A percentile compares a stretch with the other conserved stretches of the same genome.
phyloP scores from a whole-genome alignment of 257 asterid genomes.

The Nicotiana knightiana region DNA sequence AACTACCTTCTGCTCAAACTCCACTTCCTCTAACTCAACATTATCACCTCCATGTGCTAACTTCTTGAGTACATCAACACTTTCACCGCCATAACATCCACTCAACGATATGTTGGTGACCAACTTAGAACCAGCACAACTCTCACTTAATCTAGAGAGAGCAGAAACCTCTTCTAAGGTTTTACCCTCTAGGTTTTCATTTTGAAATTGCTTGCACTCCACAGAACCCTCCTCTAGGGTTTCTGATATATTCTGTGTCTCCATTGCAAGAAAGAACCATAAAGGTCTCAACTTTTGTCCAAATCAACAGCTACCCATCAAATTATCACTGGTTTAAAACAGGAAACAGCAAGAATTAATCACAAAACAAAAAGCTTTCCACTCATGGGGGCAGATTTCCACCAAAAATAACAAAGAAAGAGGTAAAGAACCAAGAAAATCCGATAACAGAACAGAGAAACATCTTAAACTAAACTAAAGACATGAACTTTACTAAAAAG shows the following conservation, averaged over 20 bases:
- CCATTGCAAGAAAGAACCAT: conserved; percentile 35
- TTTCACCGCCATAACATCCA: conserved; percentile 7
- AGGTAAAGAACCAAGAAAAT: not conserved
- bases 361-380: not conserved
- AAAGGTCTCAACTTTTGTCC: conserved; percentile 39
- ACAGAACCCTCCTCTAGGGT: conserved; percentile 32
- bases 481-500: not conserved
- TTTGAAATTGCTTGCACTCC: conserved; percentile 15
- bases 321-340: conserved; percentile 28
- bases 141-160: conserved; percentile 25
- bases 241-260: conserved; percentile 25
- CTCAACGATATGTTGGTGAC: not conserved
- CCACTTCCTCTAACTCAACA: not conserved
- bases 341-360: conserved; percentile 2
- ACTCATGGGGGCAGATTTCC: not conserved
- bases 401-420: not conserved
- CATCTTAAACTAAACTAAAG: not conserved
- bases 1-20: not conserved
- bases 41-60: not conserved
- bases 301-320: conserved; percentile 25
- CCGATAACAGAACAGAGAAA: not conserved
- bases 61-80: conserved; percentile 1
- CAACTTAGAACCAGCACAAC: conserved; percentile 15
- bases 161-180: conserved; percentile 20
- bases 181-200: conserved; percentile 22